Conservation (phyloP, 23 red algal species). For the Gracilaria vermiculophylla region DNA sequence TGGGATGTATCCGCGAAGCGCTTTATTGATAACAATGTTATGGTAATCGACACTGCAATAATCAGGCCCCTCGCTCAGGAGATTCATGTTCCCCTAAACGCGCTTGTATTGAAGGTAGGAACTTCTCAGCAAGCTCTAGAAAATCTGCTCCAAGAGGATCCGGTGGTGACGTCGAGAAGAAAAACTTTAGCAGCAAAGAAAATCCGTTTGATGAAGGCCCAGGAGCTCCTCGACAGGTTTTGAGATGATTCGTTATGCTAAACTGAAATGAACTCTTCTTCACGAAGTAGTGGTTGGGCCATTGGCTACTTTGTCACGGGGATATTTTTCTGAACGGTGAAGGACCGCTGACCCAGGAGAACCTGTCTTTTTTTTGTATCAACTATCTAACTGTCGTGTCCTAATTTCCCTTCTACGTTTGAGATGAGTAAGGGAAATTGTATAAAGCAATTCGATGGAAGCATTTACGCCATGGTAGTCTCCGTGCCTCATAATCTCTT, state of each 20-base stretch:
- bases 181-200: slow-evolving; percentile 21
- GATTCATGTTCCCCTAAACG: slow-evolving; percentile 62
- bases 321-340: too few species aligned
- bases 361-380: too few species aligned
- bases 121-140: slow-evolving; percentile 50
- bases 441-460: too few species aligned
- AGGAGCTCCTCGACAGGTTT: slow-evolving; percentile 47
- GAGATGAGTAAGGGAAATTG: too few species aligned
- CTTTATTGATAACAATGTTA: slow-evolving; percentile 57
- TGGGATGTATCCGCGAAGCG: slow-evolving; percentile 56
- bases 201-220: slow-evolving; percentile 27
- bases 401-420: too few species aligned
- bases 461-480: too few species aligned
- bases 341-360: too few species aligned
- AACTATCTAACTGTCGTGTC: too few species aligned
- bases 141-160: slow-evolving; percentile 48
- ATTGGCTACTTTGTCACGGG: too few species aligned
- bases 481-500: too few species aligned
- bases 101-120: slow-evolving; percentile 52
- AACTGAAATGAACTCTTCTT: too few species aligned
- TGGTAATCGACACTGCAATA: slow-evolving; percentile 53
- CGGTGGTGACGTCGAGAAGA: slow-evolving; percentile 15
- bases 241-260: background rate
- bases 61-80: slow-evolving; percentile 48
- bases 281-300: too few species aligned